phyloP scores from a whole-genome alignment of 306 rosid genomes.

The Prinsepia uniflora region DNA sequence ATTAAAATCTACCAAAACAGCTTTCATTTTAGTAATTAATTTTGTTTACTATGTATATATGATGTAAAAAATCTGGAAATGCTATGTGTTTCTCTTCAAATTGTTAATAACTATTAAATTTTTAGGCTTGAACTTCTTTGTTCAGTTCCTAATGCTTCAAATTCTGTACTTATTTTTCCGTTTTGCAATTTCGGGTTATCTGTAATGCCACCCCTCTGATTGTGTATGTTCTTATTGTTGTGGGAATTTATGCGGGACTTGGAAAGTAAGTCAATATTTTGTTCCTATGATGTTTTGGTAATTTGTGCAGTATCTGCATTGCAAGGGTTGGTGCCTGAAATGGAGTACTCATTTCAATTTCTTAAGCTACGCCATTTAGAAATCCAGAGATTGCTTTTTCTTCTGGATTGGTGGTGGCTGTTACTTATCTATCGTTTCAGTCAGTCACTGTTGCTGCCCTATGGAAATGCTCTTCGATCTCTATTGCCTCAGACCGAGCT shows the following conservation, averaged over 20 bases:
- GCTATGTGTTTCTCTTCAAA: not conserved
- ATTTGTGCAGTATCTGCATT: conserved; percentile 18
- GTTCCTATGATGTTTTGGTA: conserved; percentile 16
- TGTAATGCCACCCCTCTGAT: not conserved
- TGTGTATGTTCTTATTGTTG: conserved; percentile 21
- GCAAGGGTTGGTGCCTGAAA: conserved; percentile 11
- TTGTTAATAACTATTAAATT: not conserved
- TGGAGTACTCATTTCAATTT: conserved; percentile 36
- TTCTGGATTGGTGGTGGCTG: conserved; percentile 58
- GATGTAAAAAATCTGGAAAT: not conserved
- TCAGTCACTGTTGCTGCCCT: conserved; percentile 63
- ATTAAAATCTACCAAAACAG: not conserved
- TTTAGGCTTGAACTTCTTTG: not conserved
- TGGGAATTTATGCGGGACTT: conserved; percentile 26
- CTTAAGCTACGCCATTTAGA: conserved; percentile 37
- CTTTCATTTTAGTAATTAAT: not conserved
- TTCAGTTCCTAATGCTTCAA: not conserved
- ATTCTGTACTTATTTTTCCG: not conserved
- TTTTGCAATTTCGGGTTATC: conserved; percentile 2
- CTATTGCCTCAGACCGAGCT: conserved; percentile 34
- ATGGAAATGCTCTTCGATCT: conserved; percentile 61
- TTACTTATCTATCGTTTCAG: conserved; percentile 58
- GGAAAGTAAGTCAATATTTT: conserved; percentile 23
- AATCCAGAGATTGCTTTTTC: conserved; percentile 51
- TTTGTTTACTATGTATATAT: not conserved